Percentiles rank a stretch among this genome's conserved stretches.
These are phyloP conservation scores for Talaromyces albobiverticillius DNA, from an alignment of 2,329 filamentous ascomycete species.

Conservation along the genomic window DNA sequence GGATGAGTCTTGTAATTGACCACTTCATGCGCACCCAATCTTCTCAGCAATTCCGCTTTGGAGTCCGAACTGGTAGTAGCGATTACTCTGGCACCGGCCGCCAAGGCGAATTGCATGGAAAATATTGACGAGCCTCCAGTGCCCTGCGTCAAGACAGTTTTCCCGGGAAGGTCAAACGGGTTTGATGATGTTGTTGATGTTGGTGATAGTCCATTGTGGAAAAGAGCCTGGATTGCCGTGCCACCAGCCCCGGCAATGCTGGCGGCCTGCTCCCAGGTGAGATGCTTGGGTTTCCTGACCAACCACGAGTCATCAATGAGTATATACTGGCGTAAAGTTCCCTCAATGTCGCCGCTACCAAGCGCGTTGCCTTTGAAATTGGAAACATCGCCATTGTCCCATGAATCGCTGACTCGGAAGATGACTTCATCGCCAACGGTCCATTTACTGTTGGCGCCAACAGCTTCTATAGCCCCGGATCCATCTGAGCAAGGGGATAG, in stretches of 20 bases:
- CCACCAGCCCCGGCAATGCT: constrained; percentile 48
- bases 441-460: constrained; percentile 42
- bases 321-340: constrained; percentile 46
- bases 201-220: constrained; percentile 22
- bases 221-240: constrained; percentile 54
- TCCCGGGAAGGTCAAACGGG: constrained; percentile 45
- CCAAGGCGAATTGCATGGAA: constrained; percentile 38
- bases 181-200: too few relatives aligned
- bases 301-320: constrained; percentile 49
- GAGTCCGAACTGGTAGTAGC: constrained; percentile 53
- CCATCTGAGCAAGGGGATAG: constrained; percentile 53
- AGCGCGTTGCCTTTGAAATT: not conserved
- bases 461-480: constrained; percentile 56
- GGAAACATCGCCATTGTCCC: not conserved
- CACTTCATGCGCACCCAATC: constrained; percentile 40
- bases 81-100: constrained; percentile 56
- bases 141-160: constrained; percentile 50
- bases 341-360: constrained; percentile 47
- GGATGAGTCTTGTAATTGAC: constrained; percentile 46
- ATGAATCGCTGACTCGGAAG: not conserved
- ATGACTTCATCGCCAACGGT: constrained; percentile 6
- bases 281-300: constrained; percentile 45
- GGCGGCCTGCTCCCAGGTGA: constrained; percentile 45
- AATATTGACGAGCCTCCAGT: constrained; percentile 55
- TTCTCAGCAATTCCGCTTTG: constrained; percentile 52